A percentile compares a stretch with the other conserved stretches of the same genome.
Evolutionary conservation across 257 asterid species (phyloP).

Genomic region (Rhazya stricta): DNA sequence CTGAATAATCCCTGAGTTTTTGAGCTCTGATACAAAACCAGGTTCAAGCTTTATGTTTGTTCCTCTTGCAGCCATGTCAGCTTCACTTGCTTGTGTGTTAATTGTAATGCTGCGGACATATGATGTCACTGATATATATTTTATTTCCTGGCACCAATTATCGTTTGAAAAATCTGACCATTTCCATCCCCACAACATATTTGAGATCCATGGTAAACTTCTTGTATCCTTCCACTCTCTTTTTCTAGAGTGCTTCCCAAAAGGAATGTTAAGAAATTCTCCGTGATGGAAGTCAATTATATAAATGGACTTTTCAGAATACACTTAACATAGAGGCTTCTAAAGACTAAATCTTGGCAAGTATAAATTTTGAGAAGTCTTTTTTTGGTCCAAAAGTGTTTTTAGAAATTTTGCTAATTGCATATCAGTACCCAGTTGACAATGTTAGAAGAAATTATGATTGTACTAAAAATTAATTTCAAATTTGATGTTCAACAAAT

Average conservation of each 20-base stretch:
- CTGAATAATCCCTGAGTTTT: neutral
- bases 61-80: neutral
- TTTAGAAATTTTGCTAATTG: too few species aligned
- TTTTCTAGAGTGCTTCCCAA: neutral
- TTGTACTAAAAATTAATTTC: too few species aligned
- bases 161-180: neutral
- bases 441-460: too few species aligned
- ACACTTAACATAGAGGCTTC: neutral
- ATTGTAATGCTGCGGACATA: neutral
- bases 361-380: neutral
- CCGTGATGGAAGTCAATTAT: neutral
- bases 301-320: neutral
- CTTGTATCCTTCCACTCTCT: neutral
- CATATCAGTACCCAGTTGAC: too few species aligned
- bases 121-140: too few species aligned
- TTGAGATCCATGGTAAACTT: neutral
- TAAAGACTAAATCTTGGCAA: neutral
- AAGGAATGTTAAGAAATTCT: neutral
- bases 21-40: neutral
- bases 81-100: neutral
- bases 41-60: neutral
- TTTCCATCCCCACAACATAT: neutral
- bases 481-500: too few species aligned
- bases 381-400: too few species aligned
- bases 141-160: too few species aligned